phyloP scores from a whole-genome alignment of 2,329 filamentous ascomycete genomes.

The Penicillium carneum region DNA sequence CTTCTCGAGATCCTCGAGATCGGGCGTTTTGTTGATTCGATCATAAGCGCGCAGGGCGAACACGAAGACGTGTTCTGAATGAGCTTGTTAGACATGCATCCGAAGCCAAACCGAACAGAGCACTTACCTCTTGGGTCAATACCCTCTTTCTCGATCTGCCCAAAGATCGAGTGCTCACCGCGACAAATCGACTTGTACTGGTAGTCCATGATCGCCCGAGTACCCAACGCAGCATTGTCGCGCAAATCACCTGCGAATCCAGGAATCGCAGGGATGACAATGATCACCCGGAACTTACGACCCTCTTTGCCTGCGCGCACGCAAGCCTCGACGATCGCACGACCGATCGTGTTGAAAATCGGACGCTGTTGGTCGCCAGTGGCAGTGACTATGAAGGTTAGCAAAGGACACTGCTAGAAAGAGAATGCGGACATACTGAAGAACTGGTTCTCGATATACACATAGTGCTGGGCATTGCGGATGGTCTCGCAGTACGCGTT shows the following conservation, averaged over 20 bases:
- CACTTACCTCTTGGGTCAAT: conserved; percentile 69
- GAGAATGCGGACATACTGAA: conserved; percentile 68
- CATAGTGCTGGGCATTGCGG: conserved; percentile 83
- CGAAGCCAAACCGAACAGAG: background rate
- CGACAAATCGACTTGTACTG: conserved; percentile 96
- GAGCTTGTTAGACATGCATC: background rate
- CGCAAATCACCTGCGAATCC: conserved; percentile 92
- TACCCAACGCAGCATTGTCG: conserved; percentile 81
- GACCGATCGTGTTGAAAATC: conserved; percentile 85
- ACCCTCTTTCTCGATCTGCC: conserved; percentile 73
- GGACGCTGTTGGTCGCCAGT: conserved; percentile 87
- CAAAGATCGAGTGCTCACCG: conserved; percentile 89
- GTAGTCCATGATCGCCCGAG: conserved; percentile 95
- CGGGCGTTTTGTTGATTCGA: conserved; percentile 81
- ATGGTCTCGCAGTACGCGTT: conserved; percentile 89
- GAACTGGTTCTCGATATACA: conserved; percentile 99
- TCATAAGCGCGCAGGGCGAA: conserved; percentile 96
- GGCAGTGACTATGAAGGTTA: conserved; percentile 68
- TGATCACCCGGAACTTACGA: conserved; percentile 88
- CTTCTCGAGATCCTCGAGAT: conserved; percentile 76
- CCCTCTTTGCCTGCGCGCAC: conserved; percentile 80
- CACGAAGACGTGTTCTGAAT: conserved; percentile 79
- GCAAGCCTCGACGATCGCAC: conserved; percentile 88
- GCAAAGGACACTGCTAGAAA: conserved; percentile 17
- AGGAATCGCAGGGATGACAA: conserved; percentile 88